Evolutionary conservation across 2,329 filamentous ascomycete genomes (phyloP).

Genomic region (Trichoderma afroharzianum): DNA sequence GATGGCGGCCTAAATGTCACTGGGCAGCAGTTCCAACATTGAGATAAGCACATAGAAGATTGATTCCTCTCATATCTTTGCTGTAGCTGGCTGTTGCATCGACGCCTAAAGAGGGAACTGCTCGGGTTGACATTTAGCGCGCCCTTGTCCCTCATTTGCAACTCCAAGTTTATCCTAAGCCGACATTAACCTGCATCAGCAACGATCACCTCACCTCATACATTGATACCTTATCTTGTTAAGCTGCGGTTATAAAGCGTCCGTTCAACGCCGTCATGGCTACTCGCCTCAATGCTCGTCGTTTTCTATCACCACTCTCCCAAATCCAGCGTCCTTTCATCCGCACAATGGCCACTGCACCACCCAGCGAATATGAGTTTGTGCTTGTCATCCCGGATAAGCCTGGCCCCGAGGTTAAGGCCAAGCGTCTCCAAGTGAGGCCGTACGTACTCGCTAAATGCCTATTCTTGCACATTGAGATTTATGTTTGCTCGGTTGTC

Average conservation of each 20-base stretch:
- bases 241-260: neutral
- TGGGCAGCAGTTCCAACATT: neutral
- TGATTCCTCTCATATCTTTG: neutral
- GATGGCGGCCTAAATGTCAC: neutral
- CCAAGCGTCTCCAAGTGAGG: slow-evolving; percentile 60
- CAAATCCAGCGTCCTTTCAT: slow-evolving; percentile 8
- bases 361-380: slow-evolving; percentile 54
- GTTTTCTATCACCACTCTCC: slow-evolving; percentile 13
- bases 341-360: slow-evolving; percentile 30
- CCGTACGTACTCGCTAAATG: slow-evolving; percentile 42
- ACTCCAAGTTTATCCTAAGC: neutral
- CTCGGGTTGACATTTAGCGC: neutral
- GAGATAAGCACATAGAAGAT: neutral
- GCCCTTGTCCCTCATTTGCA: neutral
- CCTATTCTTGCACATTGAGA: neutral
- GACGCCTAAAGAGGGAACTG: neutral
- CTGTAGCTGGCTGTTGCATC: neutral
- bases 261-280: slow-evolving; percentile 10
- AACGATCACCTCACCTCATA: neutral
- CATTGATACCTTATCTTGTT: neutral
- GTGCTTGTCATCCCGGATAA: slow-evolving; percentile 67
- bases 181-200: neutral
- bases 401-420: slow-evolving; percentile 54
- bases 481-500: neutral
- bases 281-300: slow-evolving; percentile 16